Percentiles rank a stretch among this genome's conserved stretches.
Conservation (phyloP, 768 basidiomycete species). For the Rhizopogon salebrosus region DNA sequence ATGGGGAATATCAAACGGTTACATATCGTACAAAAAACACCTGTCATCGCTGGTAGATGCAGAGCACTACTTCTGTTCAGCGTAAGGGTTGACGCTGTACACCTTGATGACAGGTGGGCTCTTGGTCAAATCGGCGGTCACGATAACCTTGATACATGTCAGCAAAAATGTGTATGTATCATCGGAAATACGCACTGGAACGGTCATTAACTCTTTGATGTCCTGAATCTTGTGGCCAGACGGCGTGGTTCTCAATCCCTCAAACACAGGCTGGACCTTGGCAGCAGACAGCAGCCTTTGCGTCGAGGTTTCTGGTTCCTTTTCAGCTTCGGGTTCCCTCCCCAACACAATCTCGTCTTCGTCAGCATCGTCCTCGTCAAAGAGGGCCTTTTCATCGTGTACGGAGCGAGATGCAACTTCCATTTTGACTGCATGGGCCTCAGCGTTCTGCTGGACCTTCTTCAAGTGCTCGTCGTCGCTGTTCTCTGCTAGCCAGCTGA, state of each 20-base stretch:
- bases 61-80: conserved; percentile 37
- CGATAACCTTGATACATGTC: conserved; percentile 62
- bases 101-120: conserved; percentile 97
- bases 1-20: conserved; percentile 19
- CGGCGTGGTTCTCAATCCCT: conserved; percentile 67
- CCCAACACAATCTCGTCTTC: conserved; percentile 81
- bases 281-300: conserved; percentile 76
- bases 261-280: conserved; percentile 74
- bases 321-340: conserved; percentile 37
- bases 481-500: conserved; percentile 91
- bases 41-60: not conserved
- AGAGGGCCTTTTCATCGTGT: conserved; percentile 82
- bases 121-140: conserved; percentile 93
- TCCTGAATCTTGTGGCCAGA: conserved; percentile 95
- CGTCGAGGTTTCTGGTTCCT: conserved; percentile 57
- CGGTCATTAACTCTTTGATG: conserved; percentile 88
- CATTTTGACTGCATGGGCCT: conserved; percentile 89
- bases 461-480: conserved; percentile 94
- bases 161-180: conserved; percentile 1
- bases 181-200: conserved; percentile 60
- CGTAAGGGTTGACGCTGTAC: conserved; percentile 91
- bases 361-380: conserved; percentile 81
- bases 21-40: conserved; percentile 22
- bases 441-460: conserved; percentile 90
- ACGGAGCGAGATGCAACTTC: conserved; percentile 82